A percentile compares a stretch with the other conserved stretches of the same genome.
Evolutionary conservation across 768 basidiomycete species (phyloP).

Genomic region (Epithele typhae): DNA sequence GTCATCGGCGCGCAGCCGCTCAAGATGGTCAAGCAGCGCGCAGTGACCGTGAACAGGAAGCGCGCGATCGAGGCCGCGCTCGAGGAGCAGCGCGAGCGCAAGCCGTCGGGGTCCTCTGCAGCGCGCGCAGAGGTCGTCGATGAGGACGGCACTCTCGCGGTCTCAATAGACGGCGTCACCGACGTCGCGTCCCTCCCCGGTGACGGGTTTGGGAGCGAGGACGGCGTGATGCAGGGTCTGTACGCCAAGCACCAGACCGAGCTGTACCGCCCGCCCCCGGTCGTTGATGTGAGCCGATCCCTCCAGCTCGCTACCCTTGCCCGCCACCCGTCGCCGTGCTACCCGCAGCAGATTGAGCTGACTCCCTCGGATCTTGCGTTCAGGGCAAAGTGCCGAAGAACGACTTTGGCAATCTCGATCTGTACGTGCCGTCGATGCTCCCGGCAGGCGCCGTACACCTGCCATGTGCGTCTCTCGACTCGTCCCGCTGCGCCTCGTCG

Average conservation of each 20-base stretch:
- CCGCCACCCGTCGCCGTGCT: too few species aligned
- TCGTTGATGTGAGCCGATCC: conserved; percentile 65
- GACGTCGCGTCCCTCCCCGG: background rate
- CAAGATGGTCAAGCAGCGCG: conserved; percentile 84
- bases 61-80: conserved; percentile 65
- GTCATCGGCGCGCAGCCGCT: conserved; percentile 75
- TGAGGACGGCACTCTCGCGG: background rate
- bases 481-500: background rate
- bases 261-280: conserved; percentile 69
- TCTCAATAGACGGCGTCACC: background rate
- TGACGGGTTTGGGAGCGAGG: conserved; percentile 29
- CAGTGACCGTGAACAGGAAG: conserved; percentile 72
- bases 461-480: conserved; percentile 79
- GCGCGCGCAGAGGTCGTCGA: background rate
- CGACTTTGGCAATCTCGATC: conserved; percentile 93
- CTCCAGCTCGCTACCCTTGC: too few species aligned
- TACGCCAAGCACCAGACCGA: conserved; percentile 87
- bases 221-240: conserved; percentile 78
- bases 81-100: conserved; percentile 32
- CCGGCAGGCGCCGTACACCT: conserved; percentile 84
- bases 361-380: too few species aligned
- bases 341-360: too few species aligned
- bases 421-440: conserved; percentile 94
- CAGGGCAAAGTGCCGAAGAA: conserved; percentile 95
- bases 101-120: conserved; percentile 1